phyloP scores from a whole-genome alignment of 2,329 filamentous ascomycete genomes.

The Sordariomycetes sp. region DNA sequence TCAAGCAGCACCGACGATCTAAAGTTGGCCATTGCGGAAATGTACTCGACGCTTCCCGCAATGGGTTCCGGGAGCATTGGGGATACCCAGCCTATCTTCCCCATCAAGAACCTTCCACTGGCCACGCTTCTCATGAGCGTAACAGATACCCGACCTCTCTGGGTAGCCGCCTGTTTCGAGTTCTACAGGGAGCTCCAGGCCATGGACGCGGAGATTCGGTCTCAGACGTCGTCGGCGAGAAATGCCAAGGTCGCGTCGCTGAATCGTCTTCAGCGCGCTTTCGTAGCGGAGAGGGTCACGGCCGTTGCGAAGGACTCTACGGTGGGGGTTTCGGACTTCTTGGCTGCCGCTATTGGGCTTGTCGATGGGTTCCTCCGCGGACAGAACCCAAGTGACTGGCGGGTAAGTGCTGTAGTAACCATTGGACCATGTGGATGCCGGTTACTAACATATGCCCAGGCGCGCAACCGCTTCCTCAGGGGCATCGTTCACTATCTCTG shows the following conservation, averaged over 20 bases:
- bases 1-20: conserved; percentile 1
- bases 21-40: conserved; percentile 16
- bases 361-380: conserved; percentile 28
- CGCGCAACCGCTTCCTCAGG: conserved; percentile 14
- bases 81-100: conserved; percentile 39
- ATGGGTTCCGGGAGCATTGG: conserved; percentile 15
- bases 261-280: conserved; percentile 47
- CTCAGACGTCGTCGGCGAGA: conserved; percentile 26
- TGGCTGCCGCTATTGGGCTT: conserved; percentile 21
- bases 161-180: conserved; percentile 40
- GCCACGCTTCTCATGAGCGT: conserved; percentile 25
- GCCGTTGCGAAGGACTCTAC: conserved; percentile 49
- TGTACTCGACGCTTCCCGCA: conserved; percentile 20
- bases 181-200: conserved; percentile 28
- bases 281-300: conserved; percentile 37
- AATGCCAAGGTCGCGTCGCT: conserved; percentile 36
- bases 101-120: conserved; percentile 43
- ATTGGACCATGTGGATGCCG: background rate
- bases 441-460: background rate
- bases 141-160: conserved; percentile 21
- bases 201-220: conserved; percentile 25
- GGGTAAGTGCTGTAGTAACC: conserved; percentile 2
- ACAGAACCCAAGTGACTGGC: conserved; percentile 8
- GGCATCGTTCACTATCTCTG: conserved; percentile 38
- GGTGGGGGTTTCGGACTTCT: conserved; percentile 35